phyloP scores from a whole-genome alignment of 2,329 filamentous ascomycete species.

The Westerdykella ornata region DNA sequence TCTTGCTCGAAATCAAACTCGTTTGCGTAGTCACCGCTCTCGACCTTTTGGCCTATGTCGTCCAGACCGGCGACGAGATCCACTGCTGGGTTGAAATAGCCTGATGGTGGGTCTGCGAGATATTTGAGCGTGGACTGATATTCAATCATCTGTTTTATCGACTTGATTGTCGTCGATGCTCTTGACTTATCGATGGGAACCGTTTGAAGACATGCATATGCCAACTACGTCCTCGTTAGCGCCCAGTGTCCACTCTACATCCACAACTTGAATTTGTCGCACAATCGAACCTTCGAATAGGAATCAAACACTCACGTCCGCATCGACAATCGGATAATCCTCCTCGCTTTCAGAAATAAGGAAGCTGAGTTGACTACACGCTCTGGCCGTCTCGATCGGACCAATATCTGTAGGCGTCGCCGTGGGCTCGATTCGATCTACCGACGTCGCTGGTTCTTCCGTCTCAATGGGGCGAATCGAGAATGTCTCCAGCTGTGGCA shows the following conservation, averaged over 20 bases:
- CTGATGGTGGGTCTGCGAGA: conserved; percentile 35
- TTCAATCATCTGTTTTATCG: conserved; percentile 31
- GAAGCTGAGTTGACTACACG: conserved; percentile 23
- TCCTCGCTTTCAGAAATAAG: conserved; percentile 10
- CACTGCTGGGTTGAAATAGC: conserved; percentile 34
- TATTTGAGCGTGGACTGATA: conserved; percentile 40
- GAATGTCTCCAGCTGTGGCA: conserved; percentile 10
- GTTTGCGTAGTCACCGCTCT: conserved; percentile 29
- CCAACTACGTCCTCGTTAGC: conserved; percentile 16
- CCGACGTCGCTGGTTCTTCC: conserved; percentile 9
- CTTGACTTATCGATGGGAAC: conserved; percentile 27
- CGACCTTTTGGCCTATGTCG: conserved; percentile 29
- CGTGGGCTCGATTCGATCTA: conserved; percentile 22
- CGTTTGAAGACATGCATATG: conserved; percentile 33
- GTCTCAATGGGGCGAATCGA: conserved; percentile 6
- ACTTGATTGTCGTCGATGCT: conserved; percentile 23
- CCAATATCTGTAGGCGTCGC: conserved; percentile 22
- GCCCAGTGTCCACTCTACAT: neutral
- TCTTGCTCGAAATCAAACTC: conserved; percentile 41
- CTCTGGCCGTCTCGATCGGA: conserved; percentile 24
- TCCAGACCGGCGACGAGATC: conserved; percentile 36
- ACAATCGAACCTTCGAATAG: neutral
- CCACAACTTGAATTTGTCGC: neutral
- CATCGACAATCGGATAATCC: conserved; percentile 20
- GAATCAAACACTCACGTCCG: conserved; percentile 16